phyloP scores from a whole-genome alignment of 495 filamentous ascomycete genomes.

The Penicillium bialowiezense region DNA sequence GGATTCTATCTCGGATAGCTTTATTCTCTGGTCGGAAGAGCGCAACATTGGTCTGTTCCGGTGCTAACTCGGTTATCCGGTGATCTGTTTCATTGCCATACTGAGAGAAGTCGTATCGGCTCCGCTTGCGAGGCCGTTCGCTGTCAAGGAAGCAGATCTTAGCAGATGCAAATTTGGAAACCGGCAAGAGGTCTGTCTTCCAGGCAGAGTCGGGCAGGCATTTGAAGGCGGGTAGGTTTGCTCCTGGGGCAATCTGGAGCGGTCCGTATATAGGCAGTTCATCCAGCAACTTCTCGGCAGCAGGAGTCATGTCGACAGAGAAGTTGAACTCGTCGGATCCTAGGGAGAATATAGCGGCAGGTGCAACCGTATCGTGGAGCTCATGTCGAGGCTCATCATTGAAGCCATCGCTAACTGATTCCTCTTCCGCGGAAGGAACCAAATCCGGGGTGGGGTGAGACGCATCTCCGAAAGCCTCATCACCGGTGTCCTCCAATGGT shows the following conservation, averaged over 20 bases:
- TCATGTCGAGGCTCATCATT: slow-evolving; percentile 46
- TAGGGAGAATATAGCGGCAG: slow-evolving; percentile 80
- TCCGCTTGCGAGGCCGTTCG: slow-evolving; percentile 69
- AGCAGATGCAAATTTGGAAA: slow-evolving; percentile 82
- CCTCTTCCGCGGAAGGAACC: slow-evolving; percentile 60
- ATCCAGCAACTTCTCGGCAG: slow-evolving; percentile 76
- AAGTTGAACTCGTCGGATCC: slow-evolving; percentile 80
- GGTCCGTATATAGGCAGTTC: slow-evolving; percentile 80
- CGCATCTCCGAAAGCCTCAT: slow-evolving; percentile 28
- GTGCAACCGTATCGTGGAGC: slow-evolving; percentile 40
- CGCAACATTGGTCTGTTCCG: slow-evolving; percentile 75
- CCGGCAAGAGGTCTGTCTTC: slow-evolving; percentile 73
- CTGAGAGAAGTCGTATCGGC: slow-evolving; percentile 71
- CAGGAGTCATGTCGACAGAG: slow-evolving; percentile 68
- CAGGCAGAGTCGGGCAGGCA: slow-evolving; percentile 65
- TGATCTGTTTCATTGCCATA: slow-evolving; percentile 62
- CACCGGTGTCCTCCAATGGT: slow-evolving; percentile 29
- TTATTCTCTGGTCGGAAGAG: slow-evolving; percentile 90
- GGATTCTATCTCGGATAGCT: slow-evolving; percentile 81
- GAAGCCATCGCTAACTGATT: slow-evolving; percentile 47
- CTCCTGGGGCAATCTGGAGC: slow-evolving; percentile 54
- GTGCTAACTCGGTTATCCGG: slow-evolving; percentile 50
- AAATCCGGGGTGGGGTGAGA: slow-evolving; percentile 68
- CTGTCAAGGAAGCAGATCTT: slow-evolving; percentile 67
- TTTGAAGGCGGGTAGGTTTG: slow-evolving; percentile 52